phyloP scores from a whole-genome alignment of 208 protist species.

The Wallacemonas sp. region DNA sequence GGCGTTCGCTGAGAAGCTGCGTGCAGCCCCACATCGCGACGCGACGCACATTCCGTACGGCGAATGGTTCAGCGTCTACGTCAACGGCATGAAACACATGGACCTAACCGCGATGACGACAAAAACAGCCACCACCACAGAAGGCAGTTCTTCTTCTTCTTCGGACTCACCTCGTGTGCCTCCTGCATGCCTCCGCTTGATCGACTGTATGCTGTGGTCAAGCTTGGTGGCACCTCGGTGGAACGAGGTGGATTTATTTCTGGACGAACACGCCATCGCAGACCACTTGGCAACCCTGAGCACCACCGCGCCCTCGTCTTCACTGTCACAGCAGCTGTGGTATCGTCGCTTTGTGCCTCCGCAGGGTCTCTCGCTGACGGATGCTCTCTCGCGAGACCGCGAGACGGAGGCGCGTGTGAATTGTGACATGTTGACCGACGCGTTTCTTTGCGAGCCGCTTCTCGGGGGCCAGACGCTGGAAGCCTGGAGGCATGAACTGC shows the following conservation, averaged over 20 bases:
- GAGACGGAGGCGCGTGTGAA: not conserved
- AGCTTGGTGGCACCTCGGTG: constrained; percentile 44
- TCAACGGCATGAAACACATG: constrained; percentile 31
- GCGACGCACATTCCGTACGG: constrained; percentile 59
- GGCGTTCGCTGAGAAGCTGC: constrained; percentile 34
- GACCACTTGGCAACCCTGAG: not conserved
- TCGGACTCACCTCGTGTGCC: not conserved
- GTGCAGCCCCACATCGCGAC: constrained; percentile 60
- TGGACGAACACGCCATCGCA: constrained; percentile 7
- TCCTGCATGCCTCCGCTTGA: not conserved
- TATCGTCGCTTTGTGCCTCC: not conserved
- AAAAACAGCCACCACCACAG: too few species aligned
- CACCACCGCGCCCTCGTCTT: not conserved
- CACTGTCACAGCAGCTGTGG: constrained; percentile 27
- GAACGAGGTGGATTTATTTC: constrained; percentile 42
- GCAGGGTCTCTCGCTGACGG: not conserved
- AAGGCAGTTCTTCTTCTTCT: too few species aligned
- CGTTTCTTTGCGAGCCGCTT: constrained; percentile 64
- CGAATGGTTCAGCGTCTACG: constrained; percentile 72
- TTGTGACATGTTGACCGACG: constrained; percentile 17
- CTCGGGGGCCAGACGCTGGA: constrained; percentile 46
- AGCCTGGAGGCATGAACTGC: constrained; percentile 44
- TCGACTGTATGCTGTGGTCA: constrained; percentile 10
- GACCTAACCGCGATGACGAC: too few species aligned
- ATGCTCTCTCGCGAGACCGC: not conserved